A percentile compares a stretch with the other conserved stretches of the same genome.
phyloP scores from a whole-genome alignment of 371 early-diverging fungal genomes.

The Apophysomyces variabilis region DNA sequence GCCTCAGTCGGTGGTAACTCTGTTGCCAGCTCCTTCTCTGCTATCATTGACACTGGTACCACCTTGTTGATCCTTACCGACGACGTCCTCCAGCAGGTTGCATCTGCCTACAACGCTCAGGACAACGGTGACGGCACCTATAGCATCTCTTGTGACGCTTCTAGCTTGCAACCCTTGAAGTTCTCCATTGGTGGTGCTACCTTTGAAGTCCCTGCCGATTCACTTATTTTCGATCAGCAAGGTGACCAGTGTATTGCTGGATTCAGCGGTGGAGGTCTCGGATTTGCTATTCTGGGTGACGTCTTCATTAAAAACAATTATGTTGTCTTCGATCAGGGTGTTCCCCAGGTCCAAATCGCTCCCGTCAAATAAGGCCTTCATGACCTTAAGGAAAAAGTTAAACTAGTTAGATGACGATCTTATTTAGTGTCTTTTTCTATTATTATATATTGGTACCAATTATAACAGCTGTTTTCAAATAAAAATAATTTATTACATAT shows the following conservation, averaged over 20 bases:
- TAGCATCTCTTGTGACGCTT: conserved; percentile 28
- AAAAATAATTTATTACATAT: neutral
- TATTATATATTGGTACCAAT: conserved; percentile 1
- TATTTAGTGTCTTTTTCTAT: neutral
- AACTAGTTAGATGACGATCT: neutral
- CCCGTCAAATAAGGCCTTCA: conserved; percentile 18
- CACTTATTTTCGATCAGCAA: conserved; percentile 26
- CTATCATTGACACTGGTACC: conserved; percentile 69
- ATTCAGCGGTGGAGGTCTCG: conserved; percentile 27
- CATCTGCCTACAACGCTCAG: conserved; percentile 23
- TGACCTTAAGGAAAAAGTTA: neutral
- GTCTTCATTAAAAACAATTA: conserved; percentile 47
- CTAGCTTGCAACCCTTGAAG: conserved; percentile 14
- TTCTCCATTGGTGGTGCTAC: conserved; percentile 25
- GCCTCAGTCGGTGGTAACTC: conserved; percentile 3
- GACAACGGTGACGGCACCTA: conserved; percentile 34
- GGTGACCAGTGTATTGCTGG: conserved; percentile 27
- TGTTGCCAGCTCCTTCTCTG: conserved; percentile 16
- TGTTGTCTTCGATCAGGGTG: conserved; percentile 17
- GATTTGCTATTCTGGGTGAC: conserved; percentile 47
- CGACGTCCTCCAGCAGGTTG: conserved; percentile 30
- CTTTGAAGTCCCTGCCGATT: conserved; percentile 27
- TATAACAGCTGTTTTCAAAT: neutral
- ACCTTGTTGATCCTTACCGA: conserved; percentile 57
- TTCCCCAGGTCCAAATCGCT: conserved; percentile 31